Percentiles rank a stretch among this genome's conserved stretches.
These are phyloP conservation scores for Nakazawaea laoshanensis DNA, from an alignment of 805 yeast species.

Conservation along the genomic window DNA sequence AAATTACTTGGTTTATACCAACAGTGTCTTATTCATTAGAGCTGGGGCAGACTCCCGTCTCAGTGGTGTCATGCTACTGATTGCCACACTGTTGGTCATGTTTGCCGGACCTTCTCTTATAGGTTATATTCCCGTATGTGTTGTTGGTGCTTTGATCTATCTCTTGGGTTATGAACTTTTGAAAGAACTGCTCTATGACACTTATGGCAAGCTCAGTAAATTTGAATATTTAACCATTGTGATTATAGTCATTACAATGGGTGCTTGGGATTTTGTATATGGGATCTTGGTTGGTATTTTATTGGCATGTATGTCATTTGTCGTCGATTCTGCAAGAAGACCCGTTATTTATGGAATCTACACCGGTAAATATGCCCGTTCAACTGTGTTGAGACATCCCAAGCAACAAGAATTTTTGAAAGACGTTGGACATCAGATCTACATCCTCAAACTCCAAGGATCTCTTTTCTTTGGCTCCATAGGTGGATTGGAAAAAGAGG, in stretches of 20 bases:
- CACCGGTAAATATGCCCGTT: slow-evolving; percentile 82
- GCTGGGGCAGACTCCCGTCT: slow-evolving; percentile 90
- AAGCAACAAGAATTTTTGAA: slow-evolving; percentile 77
- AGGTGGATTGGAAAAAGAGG: slow-evolving; percentile 77
- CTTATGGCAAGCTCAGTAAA: slow-evolving; percentile 62
- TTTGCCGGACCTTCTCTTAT: slow-evolving; percentile 85
- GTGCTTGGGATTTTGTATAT: slow-evolving; percentile 87
- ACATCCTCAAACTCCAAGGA: slow-evolving; percentile 80
- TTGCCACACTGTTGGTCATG: slow-evolving; percentile 77
- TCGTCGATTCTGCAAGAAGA: slow-evolving; percentile 81
- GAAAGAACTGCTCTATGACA: slow-evolving; percentile 80
- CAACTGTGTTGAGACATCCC: slow-evolving; percentile 88
- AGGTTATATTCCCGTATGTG: slow-evolving; percentile 91
- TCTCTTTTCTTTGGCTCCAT: slow-evolving; percentile 92
- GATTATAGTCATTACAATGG: slow-evolving; percentile 90
- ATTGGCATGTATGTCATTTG: slow-evolving; percentile 89
- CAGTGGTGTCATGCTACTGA: slow-evolving; percentile 85
- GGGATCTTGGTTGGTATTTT: slow-evolving; percentile 89
- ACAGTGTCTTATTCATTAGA: slow-evolving; percentile 81
- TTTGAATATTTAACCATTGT: slow-evolving; percentile 82
- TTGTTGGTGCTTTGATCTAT: slow-evolving; percentile 89
- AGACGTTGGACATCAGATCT: slow-evolving; percentile 85
- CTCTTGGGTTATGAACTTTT: slow-evolving; percentile 84
- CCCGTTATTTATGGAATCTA: slow-evolving; percentile 77
- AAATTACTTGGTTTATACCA: slow-evolving; percentile 91